These are phyloP conservation scores for Aegilops longissima DNA, from an alignment of 176 grass and related monocot genomes.

Conservation along the genomic window DNA sequence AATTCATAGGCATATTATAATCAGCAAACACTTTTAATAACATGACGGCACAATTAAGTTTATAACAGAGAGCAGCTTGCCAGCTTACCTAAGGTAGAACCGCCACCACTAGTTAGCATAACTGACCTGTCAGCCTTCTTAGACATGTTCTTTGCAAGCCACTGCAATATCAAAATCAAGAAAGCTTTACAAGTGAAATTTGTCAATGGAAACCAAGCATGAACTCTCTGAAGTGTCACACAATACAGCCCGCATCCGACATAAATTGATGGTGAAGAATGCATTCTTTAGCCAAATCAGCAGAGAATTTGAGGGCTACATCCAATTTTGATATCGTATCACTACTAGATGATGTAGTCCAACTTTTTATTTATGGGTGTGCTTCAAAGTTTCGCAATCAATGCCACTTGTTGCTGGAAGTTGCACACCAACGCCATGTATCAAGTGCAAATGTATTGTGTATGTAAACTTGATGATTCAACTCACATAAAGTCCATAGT, in stretches of 20 bases:
- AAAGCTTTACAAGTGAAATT: constrained; percentile 10
- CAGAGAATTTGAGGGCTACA: background rate
- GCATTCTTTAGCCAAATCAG: constrained; percentile 14
- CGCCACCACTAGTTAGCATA: constrained; percentile 30
- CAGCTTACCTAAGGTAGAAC: constrained; percentile 49
- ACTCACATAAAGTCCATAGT: constrained; percentile 19
- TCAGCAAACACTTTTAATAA: constrained; percentile 24
- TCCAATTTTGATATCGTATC: constrained; percentile 14
- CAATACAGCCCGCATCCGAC: background rate
- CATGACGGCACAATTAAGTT: constrained; percentile 12
- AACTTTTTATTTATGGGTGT: background rate
- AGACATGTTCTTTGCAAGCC: constrained; percentile 74
- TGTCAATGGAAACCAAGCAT: constrained; percentile 14
- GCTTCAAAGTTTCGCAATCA: background rate
- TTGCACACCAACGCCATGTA: background rate
- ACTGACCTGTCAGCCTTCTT: constrained; percentile 58
- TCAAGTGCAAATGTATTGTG: background rate
- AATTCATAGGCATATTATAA: constrained; percentile 15
- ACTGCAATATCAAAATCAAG: constrained; percentile 47
- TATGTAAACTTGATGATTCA: background rate
- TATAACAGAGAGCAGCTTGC: constrained; percentile 34
- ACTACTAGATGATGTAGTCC: constrained; percentile 2
- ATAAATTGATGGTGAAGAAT: constrained; percentile 21
- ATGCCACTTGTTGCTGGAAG: background rate
- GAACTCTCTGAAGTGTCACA: constrained; percentile 14